Evolutionary conservation across 116 monocot species (phyloP), one percentile per base, ranked within the genome.

Genomic region (Posidonia oceanica): DNA sequence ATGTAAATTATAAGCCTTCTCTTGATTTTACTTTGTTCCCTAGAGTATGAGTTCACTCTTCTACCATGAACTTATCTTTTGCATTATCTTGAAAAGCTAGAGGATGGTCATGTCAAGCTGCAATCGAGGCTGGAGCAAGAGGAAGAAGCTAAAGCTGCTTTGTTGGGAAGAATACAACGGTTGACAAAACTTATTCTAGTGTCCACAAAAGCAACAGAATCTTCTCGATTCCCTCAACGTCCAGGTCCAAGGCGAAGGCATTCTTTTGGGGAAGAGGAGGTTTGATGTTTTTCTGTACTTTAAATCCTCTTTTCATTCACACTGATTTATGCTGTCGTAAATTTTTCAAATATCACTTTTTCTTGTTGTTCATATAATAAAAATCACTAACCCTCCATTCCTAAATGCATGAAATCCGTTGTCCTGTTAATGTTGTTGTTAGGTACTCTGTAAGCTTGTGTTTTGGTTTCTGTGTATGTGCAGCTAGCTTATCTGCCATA

Each of bases 211-310:
- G 18, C 86, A 70, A 75, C 82, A 54, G 86, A 85, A 52, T 77
- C 87, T 62, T 79, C 95, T 77, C 84, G 82, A 66, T 80, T 83
- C 69, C 67, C 86, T 64, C 86, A 86, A 68, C 86, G 80, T 69
- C 86, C 91, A 57, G 81, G 84, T 74, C 83, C 81, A 66, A 75
- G 91, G 66, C 75, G 88, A 78, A 80, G 95, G 54, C 86, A 95
- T 81, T 95, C 95, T 66, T 95, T 95, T 80, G 95, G 91, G 62
- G 95, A 95, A 91, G 95, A 95, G 67, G 95, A 95, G 95, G 95
- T 91, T 70, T 51, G 14, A 41, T 53, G n/a, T 68, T 23, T 22
- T 23, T 15, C 4, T 68, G 15, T 29, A 48, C 22, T 29, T 10
- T 68, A n/a, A 36, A 14, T 51, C 3, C 11, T 48, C 21, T 51